Conservation (phyloP, 1,284 basidiomycete genomes). For the Macrocystidia cucumis region DNA sequence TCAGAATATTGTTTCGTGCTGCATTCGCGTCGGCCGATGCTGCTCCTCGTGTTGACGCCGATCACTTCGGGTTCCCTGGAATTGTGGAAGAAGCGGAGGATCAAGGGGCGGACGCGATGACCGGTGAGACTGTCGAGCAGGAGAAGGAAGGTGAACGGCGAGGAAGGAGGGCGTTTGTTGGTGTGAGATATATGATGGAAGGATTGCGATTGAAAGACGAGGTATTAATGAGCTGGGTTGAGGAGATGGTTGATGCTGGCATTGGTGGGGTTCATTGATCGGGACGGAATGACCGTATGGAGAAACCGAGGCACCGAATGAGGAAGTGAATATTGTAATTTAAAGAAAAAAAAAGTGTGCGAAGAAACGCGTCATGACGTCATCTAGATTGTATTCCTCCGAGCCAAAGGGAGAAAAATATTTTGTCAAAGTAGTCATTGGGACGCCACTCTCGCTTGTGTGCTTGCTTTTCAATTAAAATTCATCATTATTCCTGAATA, state of each 20-base stretch:
- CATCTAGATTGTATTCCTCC: too few species aligned
- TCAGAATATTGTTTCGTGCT: constrained; percentile 68
- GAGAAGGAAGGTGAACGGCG: constrained; percentile 60
- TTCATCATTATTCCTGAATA: constrained; percentile 10
- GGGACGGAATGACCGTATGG: too few species aligned
- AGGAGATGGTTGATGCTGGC: constrained; percentile 68
- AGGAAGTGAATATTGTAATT: too few species aligned
- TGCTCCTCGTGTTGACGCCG: constrained; percentile 66
- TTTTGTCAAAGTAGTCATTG: constrained; percentile 20
- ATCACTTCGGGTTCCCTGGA: constrained; percentile 80
- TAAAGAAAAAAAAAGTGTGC: too few species aligned
- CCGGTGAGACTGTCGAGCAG: constrained; percentile 25
- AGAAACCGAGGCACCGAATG: too few species aligned
- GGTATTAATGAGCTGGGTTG: constrained; percentile 65
- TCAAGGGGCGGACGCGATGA: constrained; percentile 25
- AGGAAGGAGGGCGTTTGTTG: constrained; percentile 63
- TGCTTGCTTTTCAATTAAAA: constrained; percentile 4
- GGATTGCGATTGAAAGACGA: constrained; percentile 63
- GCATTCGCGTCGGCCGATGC: constrained; percentile 64
- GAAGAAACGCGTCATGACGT: too few species aligned
- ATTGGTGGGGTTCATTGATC: constrained; percentile 9
- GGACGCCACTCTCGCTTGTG: constrained; percentile 6
- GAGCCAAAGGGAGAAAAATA: constrained; percentile 32
- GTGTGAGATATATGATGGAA: constrained; percentile 53
- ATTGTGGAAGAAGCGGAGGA: constrained; percentile 60